Evolutionary conservation across 192 early-diverging fungal species (phyloP).

Genomic region (Backusella westeae): DNA sequence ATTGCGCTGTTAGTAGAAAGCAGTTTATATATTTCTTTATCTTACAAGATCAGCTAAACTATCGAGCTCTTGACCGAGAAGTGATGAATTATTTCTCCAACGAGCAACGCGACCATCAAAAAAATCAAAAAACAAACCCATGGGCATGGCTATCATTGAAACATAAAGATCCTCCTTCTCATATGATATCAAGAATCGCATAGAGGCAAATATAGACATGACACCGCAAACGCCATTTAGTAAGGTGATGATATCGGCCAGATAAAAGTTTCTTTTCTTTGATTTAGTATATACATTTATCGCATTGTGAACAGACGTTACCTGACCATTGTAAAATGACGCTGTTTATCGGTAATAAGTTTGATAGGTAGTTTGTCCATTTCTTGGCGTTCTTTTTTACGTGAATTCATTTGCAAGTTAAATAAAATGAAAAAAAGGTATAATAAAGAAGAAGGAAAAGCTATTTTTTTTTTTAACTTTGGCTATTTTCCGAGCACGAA

Average conservation of each 20-base stretch:
- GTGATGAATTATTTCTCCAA: constrained; percentile 64
- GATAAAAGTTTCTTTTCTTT: constrained; percentile 56
- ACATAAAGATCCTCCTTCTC: constrained; percentile 55
- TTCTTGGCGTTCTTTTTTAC: not conserved
- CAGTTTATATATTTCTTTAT: not conserved
- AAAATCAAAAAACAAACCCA: constrained; percentile 67
- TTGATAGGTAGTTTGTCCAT: not conserved
- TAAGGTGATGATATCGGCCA: constrained; percentile 83
- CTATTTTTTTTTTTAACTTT: not conserved
- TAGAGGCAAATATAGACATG: constrained; percentile 63
- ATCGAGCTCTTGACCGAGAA: constrained; percentile 86
- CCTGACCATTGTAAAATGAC: constrained; percentile 23
- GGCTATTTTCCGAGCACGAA: not conserved
- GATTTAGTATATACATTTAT: not conserved
- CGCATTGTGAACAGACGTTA: not conserved
- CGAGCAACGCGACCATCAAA: constrained; percentile 78
- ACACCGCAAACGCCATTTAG: constrained; percentile 77
- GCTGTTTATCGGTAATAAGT: not conserved
- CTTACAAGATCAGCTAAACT: constrained; percentile 80
- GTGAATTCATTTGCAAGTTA: not conserved
- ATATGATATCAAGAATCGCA: constrained; percentile 63
- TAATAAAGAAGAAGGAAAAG: not conserved
- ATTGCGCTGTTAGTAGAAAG: not conserved
- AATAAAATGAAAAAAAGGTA: not conserved
- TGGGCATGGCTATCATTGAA: constrained; percentile 61